Percentiles rank a stretch among this genome's conserved stretches.
phyloP scores from a whole-genome alignment of 495 filamentous ascomycete species.

The Bacidia rubella region DNA sequence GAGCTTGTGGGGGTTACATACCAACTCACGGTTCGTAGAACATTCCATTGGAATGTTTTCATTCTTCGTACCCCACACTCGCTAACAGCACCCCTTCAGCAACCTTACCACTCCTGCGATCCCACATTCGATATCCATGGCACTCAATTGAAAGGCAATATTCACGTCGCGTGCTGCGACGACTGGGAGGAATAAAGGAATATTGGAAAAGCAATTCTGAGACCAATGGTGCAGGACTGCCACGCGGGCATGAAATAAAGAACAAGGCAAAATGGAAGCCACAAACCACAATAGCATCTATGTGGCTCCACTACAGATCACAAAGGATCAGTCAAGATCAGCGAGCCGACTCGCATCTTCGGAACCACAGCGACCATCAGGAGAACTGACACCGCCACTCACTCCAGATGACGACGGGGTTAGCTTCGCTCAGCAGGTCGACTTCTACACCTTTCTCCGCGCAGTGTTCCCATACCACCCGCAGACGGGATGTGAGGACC shows the following conservation, averaged over 20 bases:
- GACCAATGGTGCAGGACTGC: neutral
- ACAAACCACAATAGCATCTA: constrained; percentile 44
- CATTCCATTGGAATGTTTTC: neutral
- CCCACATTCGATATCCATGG: neutral
- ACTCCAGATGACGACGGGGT: constrained; percentile 54
- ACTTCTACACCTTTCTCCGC: constrained; percentile 90
- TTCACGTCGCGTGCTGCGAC: neutral
- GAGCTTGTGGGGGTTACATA: neutral
- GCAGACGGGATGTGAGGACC: constrained; percentile 46
- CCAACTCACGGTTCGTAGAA: neutral
- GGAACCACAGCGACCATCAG: constrained; percentile 18
- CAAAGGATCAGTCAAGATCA: constrained; percentile 44
- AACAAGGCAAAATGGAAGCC: constrained; percentile 25
- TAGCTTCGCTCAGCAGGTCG: constrained; percentile 40
- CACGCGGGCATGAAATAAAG: neutral
- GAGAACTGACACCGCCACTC: constrained; percentile 57
- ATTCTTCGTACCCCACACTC: neutral
- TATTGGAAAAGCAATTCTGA: too few species aligned
- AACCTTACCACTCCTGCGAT: neutral
- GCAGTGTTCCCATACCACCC: constrained; percentile 94
- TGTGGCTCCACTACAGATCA: constrained; percentile 62
- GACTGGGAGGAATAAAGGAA: neutral
- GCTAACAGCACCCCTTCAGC: neutral
- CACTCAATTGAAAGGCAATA: neutral
- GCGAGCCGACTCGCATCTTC: constrained; percentile 23